Evolutionary conservation across 176 grass and related monocot species (phyloP), one percentile per base, ranked within the genome.

Genomic region (Raddia guianensis): DNA sequence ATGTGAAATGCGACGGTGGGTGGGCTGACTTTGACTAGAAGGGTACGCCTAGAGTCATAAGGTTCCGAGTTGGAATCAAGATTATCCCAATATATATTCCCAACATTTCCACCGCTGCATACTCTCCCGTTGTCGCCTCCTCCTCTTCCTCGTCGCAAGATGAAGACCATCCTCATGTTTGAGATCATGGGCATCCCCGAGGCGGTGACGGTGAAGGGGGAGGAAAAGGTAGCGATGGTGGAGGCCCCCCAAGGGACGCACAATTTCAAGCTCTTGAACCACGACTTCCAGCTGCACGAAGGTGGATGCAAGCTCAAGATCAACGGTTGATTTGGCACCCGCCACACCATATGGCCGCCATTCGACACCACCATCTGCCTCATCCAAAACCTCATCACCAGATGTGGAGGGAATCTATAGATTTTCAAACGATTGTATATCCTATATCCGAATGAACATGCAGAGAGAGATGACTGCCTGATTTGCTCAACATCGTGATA

Each of bases 341-440:
- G 86, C n/a, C 80, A 82, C 70, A 94, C 92, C 65, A 27, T 27
- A 94, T 87, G 83, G 92, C 89, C 13, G 89, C 92, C n/a, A 91
- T 27, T 94, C 84, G 89, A 86, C 70, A 94, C 89, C 68, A 80
- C 92, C 54, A 89, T 94, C 67, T 91, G 86, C 37, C 89, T 91
- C 84, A 78, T 94, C 72, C 84, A 91, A 80, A 94, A 91, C 78
- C 89, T 94, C 68, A 91, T 94, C 47, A 89, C 79, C 5, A 27
- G 27, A 27, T 27, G 27, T 27, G 27, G 27, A 27, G 27, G 27
- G 27, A 27, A 27, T 27, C 27, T 27, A 27, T 27, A 27, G 27
- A 27, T 27, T 27, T 27, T 27, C 27, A 27, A 27, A 27, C 27
- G 27, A 27, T 27, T 27, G 27, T 27, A 27, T 27, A 27, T 27